Evolutionary conservation across 352 stramenopile species (phyloP).

Genomic region (Globisporangium camurandrum): DNA sequence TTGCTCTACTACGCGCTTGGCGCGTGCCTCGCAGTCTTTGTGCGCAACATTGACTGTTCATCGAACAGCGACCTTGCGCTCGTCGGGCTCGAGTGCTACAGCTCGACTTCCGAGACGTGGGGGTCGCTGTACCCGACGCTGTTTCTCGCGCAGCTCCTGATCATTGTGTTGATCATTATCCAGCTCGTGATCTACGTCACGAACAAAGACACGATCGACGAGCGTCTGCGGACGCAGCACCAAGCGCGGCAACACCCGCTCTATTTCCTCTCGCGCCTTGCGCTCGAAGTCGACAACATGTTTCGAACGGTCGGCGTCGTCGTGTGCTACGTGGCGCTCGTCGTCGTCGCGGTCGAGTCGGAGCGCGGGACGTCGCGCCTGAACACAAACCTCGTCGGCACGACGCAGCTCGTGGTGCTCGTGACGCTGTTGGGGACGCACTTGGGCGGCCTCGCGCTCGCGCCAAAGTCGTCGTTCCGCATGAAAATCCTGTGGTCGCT

Average conservation of each 20-base stretch:
- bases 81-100: conserved; percentile 69
- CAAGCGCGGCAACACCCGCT: conserved; percentile 62
- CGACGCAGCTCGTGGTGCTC: conserved; percentile 49
- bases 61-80: conserved; percentile 36
- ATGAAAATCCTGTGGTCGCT: conserved; percentile 73
- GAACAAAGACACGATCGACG: conserved; percentile 60
- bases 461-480: conserved; percentile 58
- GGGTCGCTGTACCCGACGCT: conserved; percentile 67
- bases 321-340: conserved; percentile 65
- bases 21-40: conserved; percentile 67
- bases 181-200: conserved; percentile 81
- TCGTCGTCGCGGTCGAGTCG: conserved; percentile 59
- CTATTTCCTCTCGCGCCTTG: conserved; percentile 66
- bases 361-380: conserved; percentile 38
- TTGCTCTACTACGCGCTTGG: conserved; percentile 63
- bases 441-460: conserved; percentile 51
- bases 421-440: conserved; percentile 65
- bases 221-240: conserved; percentile 51
- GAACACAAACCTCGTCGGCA: conserved; percentile 64
- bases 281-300: conserved; percentile 68
- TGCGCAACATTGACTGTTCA: conserved; percentile 70
- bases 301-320: conserved; percentile 58
- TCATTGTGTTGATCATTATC: conserved; percentile 81
- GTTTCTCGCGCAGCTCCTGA: conserved; percentile 75
- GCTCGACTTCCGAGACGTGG: conserved; percentile 47